phyloP scores from a whole-genome alignment of 176 grass and related monocot species.

The Pharus latifolius region DNA sequence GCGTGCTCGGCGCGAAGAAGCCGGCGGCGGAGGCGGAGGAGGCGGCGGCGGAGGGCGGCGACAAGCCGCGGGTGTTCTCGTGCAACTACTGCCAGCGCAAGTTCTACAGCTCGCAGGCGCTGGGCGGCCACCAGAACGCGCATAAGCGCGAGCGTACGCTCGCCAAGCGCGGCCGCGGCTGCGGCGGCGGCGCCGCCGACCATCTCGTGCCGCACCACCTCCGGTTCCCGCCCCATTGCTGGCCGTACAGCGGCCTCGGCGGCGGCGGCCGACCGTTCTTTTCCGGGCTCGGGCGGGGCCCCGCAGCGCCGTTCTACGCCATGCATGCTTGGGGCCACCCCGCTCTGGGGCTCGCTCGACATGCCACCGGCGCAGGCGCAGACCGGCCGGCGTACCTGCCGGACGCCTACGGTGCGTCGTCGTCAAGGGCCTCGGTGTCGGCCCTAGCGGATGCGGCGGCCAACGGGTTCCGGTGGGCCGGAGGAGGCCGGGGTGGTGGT shows the following conservation, averaged over 20 bases:
- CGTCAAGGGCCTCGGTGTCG: neutral
- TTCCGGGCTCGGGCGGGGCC: neutral
- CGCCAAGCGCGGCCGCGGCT: conserved; percentile 32
- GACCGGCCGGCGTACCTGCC: neutral
- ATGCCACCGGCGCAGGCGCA: neutral
- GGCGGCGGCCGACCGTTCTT: neutral
- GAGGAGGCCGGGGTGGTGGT: neutral
- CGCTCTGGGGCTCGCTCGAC: neutral
- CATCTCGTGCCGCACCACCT: conserved; percentile 21
- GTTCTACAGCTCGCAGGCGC: conserved; percentile 92
- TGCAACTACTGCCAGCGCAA: conserved; percentile 88
- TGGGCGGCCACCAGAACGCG: conserved; percentile 96
- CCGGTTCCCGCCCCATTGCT: conserved; percentile 2
- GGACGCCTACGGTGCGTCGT: conserved; percentile 6
- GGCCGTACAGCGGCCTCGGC: conserved; percentile 22
- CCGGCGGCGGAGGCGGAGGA: neutral
- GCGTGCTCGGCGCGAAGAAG: neutral
- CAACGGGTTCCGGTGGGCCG: neutral
- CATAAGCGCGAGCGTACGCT: conserved; percentile 83
- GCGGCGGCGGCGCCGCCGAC: neutral
- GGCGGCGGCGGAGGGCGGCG: neutral
- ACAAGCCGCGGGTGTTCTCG: conserved; percentile 47
- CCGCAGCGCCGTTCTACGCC: conserved; percentile 5
- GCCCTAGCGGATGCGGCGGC: neutral
- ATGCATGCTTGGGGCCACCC: conserved; percentile 15